Conservation (phyloP, 495 filamentous ascomycete species). For the Pseudomonodictys pantanalensis region DNA sequence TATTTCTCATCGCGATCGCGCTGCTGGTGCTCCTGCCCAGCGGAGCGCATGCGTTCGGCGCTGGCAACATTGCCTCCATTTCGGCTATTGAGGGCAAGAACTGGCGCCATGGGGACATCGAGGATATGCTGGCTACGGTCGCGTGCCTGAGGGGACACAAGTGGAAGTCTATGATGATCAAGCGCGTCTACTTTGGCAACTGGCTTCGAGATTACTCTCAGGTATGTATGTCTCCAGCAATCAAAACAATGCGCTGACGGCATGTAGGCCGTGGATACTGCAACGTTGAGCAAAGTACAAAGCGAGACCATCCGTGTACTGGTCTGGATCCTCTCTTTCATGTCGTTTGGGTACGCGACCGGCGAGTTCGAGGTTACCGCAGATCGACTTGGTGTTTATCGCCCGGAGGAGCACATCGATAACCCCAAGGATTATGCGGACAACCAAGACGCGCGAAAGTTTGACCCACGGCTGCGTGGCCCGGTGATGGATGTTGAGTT, state of each 20-base stretch:
- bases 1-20: slow-evolving; percentile 33
- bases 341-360: slow-evolving; percentile 95
- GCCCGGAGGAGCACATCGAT: slow-evolving; percentile 93
- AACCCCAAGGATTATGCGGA: slow-evolving; percentile 93
- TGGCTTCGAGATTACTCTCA: slow-evolving; percentile 49
- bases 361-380: slow-evolving; percentile 94
- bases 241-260: neutral
- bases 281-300: slow-evolving; percentile 82
- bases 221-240: neutral
- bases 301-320: slow-evolving; percentile 84
- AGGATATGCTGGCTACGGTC: slow-evolving; percentile 87
- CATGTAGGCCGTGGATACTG: slow-evolving; percentile 87
- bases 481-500: slow-evolving; percentile 74
- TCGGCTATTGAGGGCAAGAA: slow-evolving; percentile 91
- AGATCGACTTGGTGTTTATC: slow-evolving; percentile 85
- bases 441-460: slow-evolving; percentile 77
- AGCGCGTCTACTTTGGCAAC: slow-evolving; percentile 85
- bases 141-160: slow-evolving; percentile 87
- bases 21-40: slow-evolving; percentile 61
- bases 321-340: slow-evolving; percentile 87
- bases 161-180: slow-evolving; percentile 87
- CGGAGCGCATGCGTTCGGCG: slow-evolving; percentile 76
- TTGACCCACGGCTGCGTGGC: slow-evolving; percentile 75
- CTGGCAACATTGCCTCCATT: slow-evolving; percentile 93
- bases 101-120: slow-evolving; percentile 91